Base-by-base conservation (phyloP, 495 filamentous ascomycete species). In the Penicillium antarcticum region DNA sequence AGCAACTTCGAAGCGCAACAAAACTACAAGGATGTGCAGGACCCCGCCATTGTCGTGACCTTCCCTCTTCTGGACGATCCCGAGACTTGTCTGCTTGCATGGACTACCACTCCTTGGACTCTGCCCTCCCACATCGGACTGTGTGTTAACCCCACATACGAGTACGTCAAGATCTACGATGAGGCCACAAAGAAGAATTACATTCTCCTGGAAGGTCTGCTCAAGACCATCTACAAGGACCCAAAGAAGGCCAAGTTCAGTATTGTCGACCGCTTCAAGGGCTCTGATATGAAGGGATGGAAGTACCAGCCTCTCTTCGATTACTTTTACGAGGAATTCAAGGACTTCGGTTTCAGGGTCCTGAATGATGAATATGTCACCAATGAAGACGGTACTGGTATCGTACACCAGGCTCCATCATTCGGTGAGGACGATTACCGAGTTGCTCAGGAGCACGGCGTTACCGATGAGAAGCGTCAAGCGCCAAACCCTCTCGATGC, bases 101-200 rank as follows among this genome's bases (percentile, higher is more conserved):
- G 91, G 90, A 96, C 95, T 1, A 98, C 92, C 4, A 97, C 94
- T 3, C 92, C 94, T 0, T 98, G 94, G 94, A 97, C 92, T 4
- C 70, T 97, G 21, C 92, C 92, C 18, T 91, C 89, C 16, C 86
- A 98, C 66, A 80, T 80, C 5, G 85, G 82, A 6, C 80, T 98
- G 47, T 89, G 89, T 7, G 87, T 81, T 19, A 82, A 97, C 62
- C 91, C 94, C 3, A 83, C 92, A 24, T 95, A 92, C 60, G 94
- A 97, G 59, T 98, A 97, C 64, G 69, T 97, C 66, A 92, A 97
- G 74, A 89, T 98, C 52, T 76, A 81, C 42, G 94, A 98, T 57
- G 85, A 91, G 48, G 80, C 78, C 19, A 87, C 85, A 0, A 86
- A 86, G 17, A 92, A 88, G 62, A 80, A 95, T 56, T 98, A 90